phyloP scores from a whole-genome alignment of 2,329 filamentous ascomycete species.

The Chalaropsis thielavioides region DNA sequence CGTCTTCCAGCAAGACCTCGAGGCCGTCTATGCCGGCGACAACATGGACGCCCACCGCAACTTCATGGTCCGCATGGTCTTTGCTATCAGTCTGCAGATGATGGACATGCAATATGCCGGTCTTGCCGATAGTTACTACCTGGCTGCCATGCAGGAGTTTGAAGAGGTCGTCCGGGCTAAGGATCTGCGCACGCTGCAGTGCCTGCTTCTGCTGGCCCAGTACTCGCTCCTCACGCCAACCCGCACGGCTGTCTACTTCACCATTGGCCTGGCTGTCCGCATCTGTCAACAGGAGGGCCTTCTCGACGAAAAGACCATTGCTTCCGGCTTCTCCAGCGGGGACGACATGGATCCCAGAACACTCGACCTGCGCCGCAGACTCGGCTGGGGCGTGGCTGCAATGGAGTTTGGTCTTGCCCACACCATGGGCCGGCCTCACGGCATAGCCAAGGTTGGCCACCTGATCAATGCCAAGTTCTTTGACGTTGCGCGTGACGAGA shows the following conservation, averaged over 20 bases:
- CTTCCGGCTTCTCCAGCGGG: constrained; percentile 43
- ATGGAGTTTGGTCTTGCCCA: constrained; percentile 86
- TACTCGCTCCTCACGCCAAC: constrained; percentile 90
- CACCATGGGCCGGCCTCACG: constrained; percentile 72
- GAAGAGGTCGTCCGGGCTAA: constrained; percentile 76
- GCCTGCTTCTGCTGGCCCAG: constrained; percentile 70
- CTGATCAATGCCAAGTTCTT: constrained; percentile 79
- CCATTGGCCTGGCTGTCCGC: constrained; percentile 74
- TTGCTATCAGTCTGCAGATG: constrained; percentile 90
- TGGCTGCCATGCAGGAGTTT: constrained; percentile 73
- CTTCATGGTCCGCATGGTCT: constrained; percentile 78
- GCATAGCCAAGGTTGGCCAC: constrained; percentile 68
- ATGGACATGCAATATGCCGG: constrained; percentile 82
- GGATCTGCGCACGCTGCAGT: constrained; percentile 81
- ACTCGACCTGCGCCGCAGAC: constrained; percentile 74
- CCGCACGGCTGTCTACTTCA: constrained; percentile 81
- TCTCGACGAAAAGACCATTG: constrained; percentile 78
- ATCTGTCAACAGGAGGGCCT: constrained; percentile 81
- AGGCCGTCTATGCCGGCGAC: constrained; percentile 65
- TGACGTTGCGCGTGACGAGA: constrained; percentile 63
- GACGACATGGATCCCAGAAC: constrained; percentile 51
- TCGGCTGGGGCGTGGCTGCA: constrained; percentile 76
- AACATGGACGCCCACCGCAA: constrained; percentile 62
- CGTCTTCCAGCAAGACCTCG: constrained; percentile 58
- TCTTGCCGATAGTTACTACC: constrained; percentile 85